These are phyloP conservation scores for Achaetomium macrosporum DNA, from an alignment of 2,329 filamentous ascomycete species.

Conservation along the genomic window DNA sequence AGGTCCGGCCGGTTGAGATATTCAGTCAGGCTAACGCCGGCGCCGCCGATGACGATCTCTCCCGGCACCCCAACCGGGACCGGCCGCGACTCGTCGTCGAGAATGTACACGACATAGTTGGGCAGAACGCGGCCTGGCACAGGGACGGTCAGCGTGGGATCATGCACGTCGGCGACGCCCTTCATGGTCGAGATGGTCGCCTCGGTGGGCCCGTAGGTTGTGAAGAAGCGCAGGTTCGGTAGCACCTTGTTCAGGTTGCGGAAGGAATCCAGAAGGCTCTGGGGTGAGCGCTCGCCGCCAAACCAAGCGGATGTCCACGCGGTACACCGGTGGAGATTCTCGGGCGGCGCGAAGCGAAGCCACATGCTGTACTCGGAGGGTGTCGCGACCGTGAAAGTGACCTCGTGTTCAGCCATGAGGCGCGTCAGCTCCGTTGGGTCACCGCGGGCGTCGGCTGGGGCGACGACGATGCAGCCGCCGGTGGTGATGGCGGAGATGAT, in stretches of 20 bases:
- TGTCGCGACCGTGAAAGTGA: conserved; percentile 32
- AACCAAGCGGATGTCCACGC: conserved; percentile 29
- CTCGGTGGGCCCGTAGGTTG: conserved; percentile 28
- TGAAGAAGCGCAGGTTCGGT: conserved; percentile 20
- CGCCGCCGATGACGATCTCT: conserved; percentile 36
- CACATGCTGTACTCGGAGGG: conserved; percentile 32
- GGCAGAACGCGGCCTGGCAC: conserved; percentile 28
- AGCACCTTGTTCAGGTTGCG: neutral
- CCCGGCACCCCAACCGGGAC: conserved; percentile 36
- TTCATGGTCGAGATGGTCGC: conserved; percentile 14
- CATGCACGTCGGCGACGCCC: conserved; percentile 2
- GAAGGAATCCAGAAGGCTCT: conserved; percentile 7
- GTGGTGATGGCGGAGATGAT: conserved; percentile 28
- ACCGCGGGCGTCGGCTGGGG: conserved; percentile 23
- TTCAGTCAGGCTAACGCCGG: conserved; percentile 26
- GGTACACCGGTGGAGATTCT: no score
- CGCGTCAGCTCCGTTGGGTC: conserved; percentile 30
- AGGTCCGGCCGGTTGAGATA: conserved; percentile 29
- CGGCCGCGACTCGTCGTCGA: conserved; percentile 32
- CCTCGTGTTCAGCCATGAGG: conserved; percentile 26
- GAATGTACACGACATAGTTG: conserved; percentile 34
- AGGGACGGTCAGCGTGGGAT: conserved; percentile 6
- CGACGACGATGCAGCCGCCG: conserved; percentile 31
- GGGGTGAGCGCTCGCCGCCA: conserved; percentile 29
- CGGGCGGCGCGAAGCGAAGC: conserved; percentile 18